Percentiles rank a stretch among this genome's conserved stretches.
phyloP scores from a whole-genome alignment of 2,329 filamentous ascomycete species.

The Aschersonia sp. region DNA sequence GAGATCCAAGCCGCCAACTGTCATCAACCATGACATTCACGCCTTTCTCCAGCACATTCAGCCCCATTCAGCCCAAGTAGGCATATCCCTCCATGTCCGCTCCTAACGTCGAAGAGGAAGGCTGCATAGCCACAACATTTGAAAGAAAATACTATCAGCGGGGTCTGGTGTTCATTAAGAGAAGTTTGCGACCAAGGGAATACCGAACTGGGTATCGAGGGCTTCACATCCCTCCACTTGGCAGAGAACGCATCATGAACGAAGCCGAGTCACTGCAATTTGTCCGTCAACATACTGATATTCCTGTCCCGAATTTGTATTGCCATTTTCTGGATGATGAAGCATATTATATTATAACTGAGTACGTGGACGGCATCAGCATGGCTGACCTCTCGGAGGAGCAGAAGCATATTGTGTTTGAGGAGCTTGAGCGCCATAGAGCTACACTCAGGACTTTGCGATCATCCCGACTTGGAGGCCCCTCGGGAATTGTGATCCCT shows the following conservation, averaged over 20 bases:
- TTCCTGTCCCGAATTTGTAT: constrained; percentile 7
- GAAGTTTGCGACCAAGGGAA: constrained; percentile 14
- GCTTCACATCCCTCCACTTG: constrained; percentile 14
- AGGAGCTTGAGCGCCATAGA: constrained; percentile 12
- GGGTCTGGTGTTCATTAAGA: constrained; percentile 15
- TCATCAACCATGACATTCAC: no score
- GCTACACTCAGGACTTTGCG: constrained; percentile 12
- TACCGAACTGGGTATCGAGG: constrained; percentile 13
- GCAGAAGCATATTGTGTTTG: constrained; percentile 5
- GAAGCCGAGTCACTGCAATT: constrained; percentile 3
- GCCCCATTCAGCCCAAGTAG: no score
- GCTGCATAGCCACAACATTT: constrained; percentile 10
- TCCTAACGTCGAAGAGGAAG: constrained; percentile 7
- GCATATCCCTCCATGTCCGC: no score
- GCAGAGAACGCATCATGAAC: constrained; percentile 8
- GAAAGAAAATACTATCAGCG: constrained; percentile 14
- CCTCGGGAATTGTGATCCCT: constrained; percentile 16
- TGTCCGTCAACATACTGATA: constrained; percentile 2
- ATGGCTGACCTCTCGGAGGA: constrained; percentile 4
- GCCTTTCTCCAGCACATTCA: no score
- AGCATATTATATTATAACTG: constrained; percentile 6
- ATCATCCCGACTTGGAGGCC: constrained; percentile 14
- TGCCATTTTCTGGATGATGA: constrained; percentile 7
- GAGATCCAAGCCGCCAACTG: no score
- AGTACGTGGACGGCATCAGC: constrained; percentile 6